Conservation (phyloP, 2,329 filamentous ascomycete genomes). For the Cercospora sp. region DNA sequence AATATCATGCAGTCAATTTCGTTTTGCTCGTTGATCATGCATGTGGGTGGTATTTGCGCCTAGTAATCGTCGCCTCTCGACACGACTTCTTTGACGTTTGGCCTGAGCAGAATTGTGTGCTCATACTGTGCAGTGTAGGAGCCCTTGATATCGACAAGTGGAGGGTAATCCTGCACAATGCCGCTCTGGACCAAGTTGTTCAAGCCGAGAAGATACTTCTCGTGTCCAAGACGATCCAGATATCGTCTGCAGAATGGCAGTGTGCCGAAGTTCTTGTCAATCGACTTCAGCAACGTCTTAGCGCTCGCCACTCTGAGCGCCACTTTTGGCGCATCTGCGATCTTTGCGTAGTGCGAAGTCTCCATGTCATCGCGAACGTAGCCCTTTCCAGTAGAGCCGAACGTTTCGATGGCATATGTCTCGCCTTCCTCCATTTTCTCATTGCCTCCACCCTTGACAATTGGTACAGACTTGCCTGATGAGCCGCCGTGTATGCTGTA, state of each 20-base stretch:
- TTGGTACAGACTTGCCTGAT: slow-evolving; percentile 56
- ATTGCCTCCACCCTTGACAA: slow-evolving; percentile 53
- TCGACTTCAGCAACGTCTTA: slow-evolving; percentile 58
- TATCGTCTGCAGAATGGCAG: slow-evolving; percentile 64
- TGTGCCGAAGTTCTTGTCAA: slow-evolving; percentile 63
- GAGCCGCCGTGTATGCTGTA: slow-evolving; percentile 59
- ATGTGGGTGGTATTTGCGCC: not conserved
- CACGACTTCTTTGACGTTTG: slow-evolving; percentile 46
- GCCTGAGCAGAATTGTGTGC: slow-evolving; percentile 51
- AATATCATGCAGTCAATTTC: not conserved
- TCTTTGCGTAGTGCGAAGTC: slow-evolving; percentile 41
- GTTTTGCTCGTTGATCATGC: not conserved
- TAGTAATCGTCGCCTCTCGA: slow-evolving; percentile 44
- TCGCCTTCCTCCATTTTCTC: slow-evolving; percentile 62
- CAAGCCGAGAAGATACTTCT: slow-evolving; percentile 61
- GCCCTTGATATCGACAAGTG: slow-evolving; percentile 59
- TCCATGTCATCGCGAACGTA: slow-evolving; percentile 50
- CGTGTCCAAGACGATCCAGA: slow-evolving; percentile 62
- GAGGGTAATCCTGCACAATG: slow-evolving; percentile 59
- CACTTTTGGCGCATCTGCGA: slow-evolving; percentile 42
- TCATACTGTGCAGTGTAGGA: slow-evolving; percentile 67
- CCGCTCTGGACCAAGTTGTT: slow-evolving; percentile 60
- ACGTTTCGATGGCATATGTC: slow-evolving; percentile 61
- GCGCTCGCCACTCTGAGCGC: slow-evolving; percentile 53
- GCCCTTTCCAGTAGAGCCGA: slow-evolving; percentile 58